Conservation (phyloP, 1,139 yeast genomes). For the Kazachstania sp. region DNA sequence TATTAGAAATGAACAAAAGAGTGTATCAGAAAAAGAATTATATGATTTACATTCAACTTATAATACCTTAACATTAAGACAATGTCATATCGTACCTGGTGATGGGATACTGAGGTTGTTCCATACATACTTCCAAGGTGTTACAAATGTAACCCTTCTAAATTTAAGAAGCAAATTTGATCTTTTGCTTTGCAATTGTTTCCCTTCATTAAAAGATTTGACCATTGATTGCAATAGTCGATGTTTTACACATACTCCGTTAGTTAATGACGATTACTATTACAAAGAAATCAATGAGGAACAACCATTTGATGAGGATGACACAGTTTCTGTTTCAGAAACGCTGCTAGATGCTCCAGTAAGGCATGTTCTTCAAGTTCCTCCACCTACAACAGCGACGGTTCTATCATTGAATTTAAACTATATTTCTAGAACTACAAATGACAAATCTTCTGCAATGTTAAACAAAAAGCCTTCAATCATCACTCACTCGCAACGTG, state of each 20-base stretch:
- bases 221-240: constrained; percentile 43
- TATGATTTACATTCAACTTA: constrained; percentile 31
- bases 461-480: constrained; percentile 19
- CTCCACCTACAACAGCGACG: constrained; percentile 29
- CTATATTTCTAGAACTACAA: constrained; percentile 17
- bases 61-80: constrained; percentile 23
- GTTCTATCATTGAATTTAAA: constrained; percentile 23
- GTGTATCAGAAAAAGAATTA: constrained; percentile 9
- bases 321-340: constrained; percentile 19
- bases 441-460: constrained; percentile 8
- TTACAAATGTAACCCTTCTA: constrained; percentile 33
- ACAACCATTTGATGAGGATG: constrained; percentile 10
- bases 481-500: constrained; percentile 21
- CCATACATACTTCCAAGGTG: constrained; percentile 35
- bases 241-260: constrained; percentile 34
- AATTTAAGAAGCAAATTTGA: constrained; percentile 39
- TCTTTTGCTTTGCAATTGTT: constrained; percentile 43
- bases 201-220: constrained; percentile 32
- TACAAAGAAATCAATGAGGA: constrained; percentile 12
- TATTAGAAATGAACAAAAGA: constrained; percentile 12
- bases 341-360: constrained; percentile 21
- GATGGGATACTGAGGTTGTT: constrained; percentile 30
- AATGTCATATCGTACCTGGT: constrained; percentile 32
- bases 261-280: constrained; percentile 22
- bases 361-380: constrained; percentile 17